Evolutionary conservation across 306 rosid species (phyloP), one percentile per base, ranked within the genome.

Genomic region (Aeschynomene evenia): DNA sequence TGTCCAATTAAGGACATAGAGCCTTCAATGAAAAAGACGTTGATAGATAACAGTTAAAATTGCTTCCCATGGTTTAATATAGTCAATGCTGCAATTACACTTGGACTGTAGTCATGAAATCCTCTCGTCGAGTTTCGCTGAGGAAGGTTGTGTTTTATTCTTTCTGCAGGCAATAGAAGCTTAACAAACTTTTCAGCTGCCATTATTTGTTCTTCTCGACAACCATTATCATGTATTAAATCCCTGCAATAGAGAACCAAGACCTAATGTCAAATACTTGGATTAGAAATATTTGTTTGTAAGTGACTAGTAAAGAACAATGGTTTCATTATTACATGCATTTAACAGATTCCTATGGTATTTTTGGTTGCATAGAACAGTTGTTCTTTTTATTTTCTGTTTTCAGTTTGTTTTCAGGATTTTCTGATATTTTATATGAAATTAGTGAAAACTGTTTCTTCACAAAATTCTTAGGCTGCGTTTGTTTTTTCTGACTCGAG

Each of bases 21-120:
- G 42, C 49, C 22, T 19, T 23, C 19, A 39, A 18, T 10, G 2
- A 48, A 14, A 24, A 23, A 36, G 16, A 77, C 40, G 57, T 23
- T 19, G 52, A 12, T 36, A 43, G 42, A 56, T 29, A 21, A 9
- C 53, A 18, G 70, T 68, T 53, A 72, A 48, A 18, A 55, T 48
- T 79, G 66, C 70, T 69, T 83, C 61, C 50, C 68, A 60, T 86
- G 62, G 81, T 74, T 70, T 73, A 90, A 76, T 72, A 94, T 73
- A 68, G 85, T 71, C 26, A 72, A 74, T 56, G 97, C 98, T 69
- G 97, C 98, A 73, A 87, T 33, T 73, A 60, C 68, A 77, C 96
- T 94, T 11, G 98, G 92, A 24, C 85, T 64, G 70, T 37, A 55
- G 28, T 62, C 58, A 31, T 81, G 48, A 80, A 50, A 63, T 33